Evolutionary conservation across 257 asterid genomes (phyloP), one percentile per base, ranked within the genome.

Genomic region (Apocynum venetum): DNA sequence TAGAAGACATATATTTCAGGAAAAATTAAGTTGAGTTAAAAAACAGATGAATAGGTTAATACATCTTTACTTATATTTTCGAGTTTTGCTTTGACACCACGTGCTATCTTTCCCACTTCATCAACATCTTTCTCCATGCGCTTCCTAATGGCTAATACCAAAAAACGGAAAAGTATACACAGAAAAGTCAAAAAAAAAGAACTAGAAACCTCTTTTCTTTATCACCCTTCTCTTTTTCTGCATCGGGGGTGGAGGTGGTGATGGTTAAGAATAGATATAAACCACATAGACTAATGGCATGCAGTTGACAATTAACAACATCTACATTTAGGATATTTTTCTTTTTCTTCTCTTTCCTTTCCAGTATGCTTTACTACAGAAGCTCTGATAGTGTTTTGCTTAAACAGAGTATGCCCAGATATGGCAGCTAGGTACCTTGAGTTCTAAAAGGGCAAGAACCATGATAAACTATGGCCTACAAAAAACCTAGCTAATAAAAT

Each of bases 121-220:
- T 91, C 93, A 43, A 91, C 84, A 77, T 89, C 97, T 84, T 90
- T 93, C 84, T 93, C 93, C 98, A 91, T 93, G 76, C 96, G 92
- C 86, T 91, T 91, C 87, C 96, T 89, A 76, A 93, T 91, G 43
- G 90, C 98, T 93, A 91, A 79, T 84, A 76, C 79, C 47, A 67
- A 47, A 44, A 78, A 79, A 19, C 0, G 15, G 31, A 6, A 14
- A 9, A 36, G 20, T 13, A 25, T 2, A 4, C 2, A 66, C 59
- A 73, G 14, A 76, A 15, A 19, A 56, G 71, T 31, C 17, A 6
- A 35, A 17, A 71, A 43, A 51, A 72, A 61, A 49, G 46, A 6
- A 25, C 57, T 38, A 6, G 44, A 12, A 1, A 46, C 48, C 31
- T 66, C 72, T 40, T 40, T 17, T 13, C 17, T 2, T 38, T 65